Conservation (phyloP, 192 early-diverging fungal genomes). For the Funneliformis geosporum region DNA sequence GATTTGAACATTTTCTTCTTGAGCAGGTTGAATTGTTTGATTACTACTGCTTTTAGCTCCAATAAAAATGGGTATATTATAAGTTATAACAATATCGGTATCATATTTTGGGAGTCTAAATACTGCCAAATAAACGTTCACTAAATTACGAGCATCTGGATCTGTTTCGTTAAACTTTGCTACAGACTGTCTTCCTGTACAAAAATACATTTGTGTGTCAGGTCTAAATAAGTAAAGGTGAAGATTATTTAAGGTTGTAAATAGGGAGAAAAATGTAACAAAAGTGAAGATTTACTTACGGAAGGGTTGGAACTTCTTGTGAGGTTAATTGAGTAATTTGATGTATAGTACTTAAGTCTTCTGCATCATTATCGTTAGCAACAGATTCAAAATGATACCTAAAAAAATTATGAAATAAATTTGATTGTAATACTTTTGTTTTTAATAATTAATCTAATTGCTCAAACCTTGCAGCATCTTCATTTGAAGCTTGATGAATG, state of each 20-base stretch:
- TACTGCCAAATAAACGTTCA: slow-evolving; percentile 71
- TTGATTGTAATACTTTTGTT: background rate
- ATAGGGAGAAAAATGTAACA: background rate
- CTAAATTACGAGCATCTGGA: slow-evolving; percentile 55
- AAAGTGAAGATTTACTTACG: slow-evolving; percentile 46
- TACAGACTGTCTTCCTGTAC: slow-evolving; percentile 67
- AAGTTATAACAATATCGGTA: slow-evolving; percentile 78
- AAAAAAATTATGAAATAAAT: slow-evolving; percentile 1
- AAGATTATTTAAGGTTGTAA: slow-evolving; percentile 1
- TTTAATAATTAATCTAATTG: slow-evolving; percentile 1
- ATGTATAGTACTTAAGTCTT: slow-evolving; percentile 45
- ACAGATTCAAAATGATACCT: slow-evolving; percentile 82
- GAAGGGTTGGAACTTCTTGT: slow-evolving; percentile 50
- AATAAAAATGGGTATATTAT: slow-evolving; percentile 69
- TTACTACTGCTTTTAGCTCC: slow-evolving; percentile 52
- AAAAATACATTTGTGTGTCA: slow-evolving; percentile 47
- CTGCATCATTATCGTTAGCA: slow-evolving; percentile 76
- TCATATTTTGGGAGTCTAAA: slow-evolving; percentile 65
- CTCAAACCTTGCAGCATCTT: slow-evolving; percentile 57
- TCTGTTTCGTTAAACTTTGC: slow-evolving; percentile 79
- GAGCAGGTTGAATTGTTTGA: slow-evolving; percentile 39
- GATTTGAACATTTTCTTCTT: slow-evolving; percentile 37
- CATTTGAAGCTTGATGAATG: slow-evolving; percentile 47
- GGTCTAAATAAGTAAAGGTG: background rate
- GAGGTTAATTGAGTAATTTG: slow-evolving; percentile 44